Evolutionary conservation across 306 rosid genomes (phyloP).

Genomic region (Casuarina equisetifolia): DNA sequence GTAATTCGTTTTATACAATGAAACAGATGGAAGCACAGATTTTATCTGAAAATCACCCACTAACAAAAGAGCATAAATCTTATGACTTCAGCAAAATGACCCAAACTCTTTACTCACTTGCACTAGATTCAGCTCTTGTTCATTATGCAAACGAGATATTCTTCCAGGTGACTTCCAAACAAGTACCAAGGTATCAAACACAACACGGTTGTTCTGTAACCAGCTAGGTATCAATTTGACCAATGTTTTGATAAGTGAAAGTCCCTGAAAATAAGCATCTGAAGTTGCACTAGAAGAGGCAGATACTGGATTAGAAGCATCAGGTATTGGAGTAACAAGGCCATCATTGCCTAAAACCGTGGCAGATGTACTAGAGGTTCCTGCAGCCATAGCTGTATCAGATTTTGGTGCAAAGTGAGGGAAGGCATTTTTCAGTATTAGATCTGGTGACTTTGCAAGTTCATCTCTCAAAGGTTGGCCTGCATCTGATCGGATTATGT

Average conservation of each 20-base stretch:
- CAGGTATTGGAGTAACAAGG: constrained; percentile 59
- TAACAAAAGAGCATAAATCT: constrained; percentile 15
- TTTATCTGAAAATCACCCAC: background rate
- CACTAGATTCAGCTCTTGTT: constrained; percentile 86
- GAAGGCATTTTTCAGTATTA: constrained; percentile 87
- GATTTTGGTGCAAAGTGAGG: constrained; percentile 71
- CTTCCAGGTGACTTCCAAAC: constrained; percentile 97
- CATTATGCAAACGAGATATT: constrained; percentile 81
- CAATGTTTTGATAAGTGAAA: constrained; percentile 80
- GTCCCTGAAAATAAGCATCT: constrained; percentile 92
- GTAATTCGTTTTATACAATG: background rate
- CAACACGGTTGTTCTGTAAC: constrained; percentile 81
- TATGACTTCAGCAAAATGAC: constrained; percentile 2
- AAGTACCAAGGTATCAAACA: constrained; percentile 83
- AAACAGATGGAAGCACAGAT: background rate
- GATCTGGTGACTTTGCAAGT: constrained; percentile 94
- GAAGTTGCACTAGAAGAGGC: constrained; percentile 50
- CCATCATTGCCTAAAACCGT: constrained; percentile 63
- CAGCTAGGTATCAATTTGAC: constrained; percentile 92
- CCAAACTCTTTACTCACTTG: constrained; percentile 84
- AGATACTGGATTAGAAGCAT: constrained; percentile 52
- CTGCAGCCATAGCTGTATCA: constrained; percentile 57
- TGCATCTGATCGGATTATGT: constrained; percentile 86
- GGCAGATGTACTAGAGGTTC: constrained; percentile 58
- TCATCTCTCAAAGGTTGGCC: constrained; percentile 96